Evolutionary conservation across 140 eudicot genomes (phyloP).

Genomic region (Senecio squalidus): DNA sequence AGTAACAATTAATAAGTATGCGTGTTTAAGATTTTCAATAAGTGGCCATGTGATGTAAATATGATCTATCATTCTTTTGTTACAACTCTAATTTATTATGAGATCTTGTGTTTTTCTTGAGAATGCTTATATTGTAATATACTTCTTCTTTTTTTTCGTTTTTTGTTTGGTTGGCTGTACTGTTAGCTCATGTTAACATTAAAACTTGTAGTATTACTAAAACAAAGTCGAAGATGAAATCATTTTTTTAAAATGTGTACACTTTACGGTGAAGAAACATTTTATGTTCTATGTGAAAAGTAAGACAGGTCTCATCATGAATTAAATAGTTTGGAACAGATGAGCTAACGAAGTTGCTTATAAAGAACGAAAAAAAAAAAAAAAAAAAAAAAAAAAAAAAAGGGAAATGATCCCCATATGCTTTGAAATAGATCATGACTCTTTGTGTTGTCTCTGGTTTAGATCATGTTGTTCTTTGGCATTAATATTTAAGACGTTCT

Average conservation of each 20-base stretch:
- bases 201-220: no score
- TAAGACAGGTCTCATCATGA: background rate
- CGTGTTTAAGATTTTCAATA: no score
- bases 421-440: slow-evolving; percentile 2
- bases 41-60: no score
- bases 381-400: no score
- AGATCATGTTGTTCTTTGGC: background rate
- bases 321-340: background rate
- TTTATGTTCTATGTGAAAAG: background rate
- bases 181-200: no score
- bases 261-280: slow-evolving; percentile 2
- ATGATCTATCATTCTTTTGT: no score
- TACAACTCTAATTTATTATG: no score
- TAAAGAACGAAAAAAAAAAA: background rate
- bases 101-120: slow-evolving; percentile 19
- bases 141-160: background rate
- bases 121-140: background rate
- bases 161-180: background rate
- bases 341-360: background rate
- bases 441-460: background rate
- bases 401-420: background rate
- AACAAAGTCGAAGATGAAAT: no score
- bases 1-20: no score
- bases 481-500: background rate
- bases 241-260: no score